phyloP scores from a whole-genome alignment of 1,284 basidiomycete genomes.

The Malassezia furfur region DNA sequence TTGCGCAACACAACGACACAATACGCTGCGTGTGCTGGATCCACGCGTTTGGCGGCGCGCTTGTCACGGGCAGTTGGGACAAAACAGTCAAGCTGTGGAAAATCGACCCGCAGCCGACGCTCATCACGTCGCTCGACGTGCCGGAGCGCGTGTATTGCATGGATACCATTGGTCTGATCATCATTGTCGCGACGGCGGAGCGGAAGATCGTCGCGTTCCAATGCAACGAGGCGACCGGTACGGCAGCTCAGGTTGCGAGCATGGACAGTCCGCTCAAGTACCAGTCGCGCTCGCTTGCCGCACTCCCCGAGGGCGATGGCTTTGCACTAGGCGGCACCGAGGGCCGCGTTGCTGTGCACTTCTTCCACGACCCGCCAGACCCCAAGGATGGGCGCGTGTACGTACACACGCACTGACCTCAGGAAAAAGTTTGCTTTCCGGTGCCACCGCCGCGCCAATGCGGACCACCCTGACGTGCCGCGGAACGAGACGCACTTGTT shows the following conservation, averaged over 20 bases:
- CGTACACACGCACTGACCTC: not conserved
- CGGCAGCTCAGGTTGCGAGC: slow-evolving; percentile 23
- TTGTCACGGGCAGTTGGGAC: slow-evolving; percentile 84
- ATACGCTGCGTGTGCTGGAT: slow-evolving; percentile 69
- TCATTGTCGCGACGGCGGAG: slow-evolving; percentile 85
- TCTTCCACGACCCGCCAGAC: slow-evolving; percentile 49
- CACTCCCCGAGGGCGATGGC: slow-evolving; percentile 37
- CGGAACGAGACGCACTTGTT: slow-evolving; percentile 58
- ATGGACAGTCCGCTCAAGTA: slow-evolving; percentile 57
- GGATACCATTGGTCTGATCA: slow-evolving; percentile 72
- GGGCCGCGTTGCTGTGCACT: slow-evolving; percentile 93
- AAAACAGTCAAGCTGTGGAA: slow-evolving; percentile 68
- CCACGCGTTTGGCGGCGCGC: slow-evolving; percentile 60
- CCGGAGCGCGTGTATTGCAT: slow-evolving; percentile 78
- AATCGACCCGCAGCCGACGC: slow-evolving; percentile 30
- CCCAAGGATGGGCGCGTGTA: slow-evolving; percentile 27
- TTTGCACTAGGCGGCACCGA: slow-evolving; percentile 82
- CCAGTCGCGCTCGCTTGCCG: slow-evolving; percentile 64
- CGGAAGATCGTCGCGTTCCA: slow-evolving; percentile 81
- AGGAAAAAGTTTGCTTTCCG: slow-evolving; percentile 82
- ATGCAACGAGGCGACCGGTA: slow-evolving; percentile 56
- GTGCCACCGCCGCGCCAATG: slow-evolving; percentile 70
- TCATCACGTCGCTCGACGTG: slow-evolving; percentile 51
- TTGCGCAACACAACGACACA: slow-evolving; percentile 74
- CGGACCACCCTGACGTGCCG: slow-evolving; percentile 55